Evolutionary conservation across 1,139 yeast genomes (phyloP), one percentile per base, ranked within the genome.

Genomic region (Kodamaea derodonti): DNA sequence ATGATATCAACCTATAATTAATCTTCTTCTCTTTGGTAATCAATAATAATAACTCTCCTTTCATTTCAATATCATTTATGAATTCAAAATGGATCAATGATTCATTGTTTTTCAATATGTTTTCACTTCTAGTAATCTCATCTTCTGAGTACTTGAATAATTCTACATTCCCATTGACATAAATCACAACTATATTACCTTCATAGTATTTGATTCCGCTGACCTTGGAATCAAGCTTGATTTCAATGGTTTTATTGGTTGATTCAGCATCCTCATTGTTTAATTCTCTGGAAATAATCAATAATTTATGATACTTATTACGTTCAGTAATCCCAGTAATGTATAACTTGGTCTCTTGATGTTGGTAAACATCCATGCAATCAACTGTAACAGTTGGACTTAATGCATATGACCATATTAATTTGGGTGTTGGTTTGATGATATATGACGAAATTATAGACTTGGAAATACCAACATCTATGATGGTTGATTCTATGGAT

Each of bases 351-450:
- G 38, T 34, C 8, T 43, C 42, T 27, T 41, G 32, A 27, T 56
- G 64, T 13, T 27, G 23, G 27, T 46, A 47, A 20, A 67, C 67
- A 37, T 62, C 74, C 58, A 71, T 57, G 39, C 69, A 62, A 38
- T 65, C 65, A 15, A 82, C 72, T 1, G 60, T 43, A 18, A 77
- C 67, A 10, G 74, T 69, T 4, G 92, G 92, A 4, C 87, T 74
- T 27, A 84, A 66, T 4, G 92, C 77, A 50, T 75, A 72, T 1
- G 87, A 78, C 84, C 92, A 84, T 29, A 78, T 63, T 47, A 85
- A 63, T 50, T 78, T 83, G 11, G 95, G 95, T 10, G 94, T 78
- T 24, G 96, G 96, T 47, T 77, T 78, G 34, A 85, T 71, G 23
- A 84, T 65, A 52, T 81, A 84, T 38, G 81, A 76, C 14, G 86